phyloP scores from a whole-genome alignment of 2,329 filamentous ascomycete species.

The Fusarium austroafricanum region DNA sequence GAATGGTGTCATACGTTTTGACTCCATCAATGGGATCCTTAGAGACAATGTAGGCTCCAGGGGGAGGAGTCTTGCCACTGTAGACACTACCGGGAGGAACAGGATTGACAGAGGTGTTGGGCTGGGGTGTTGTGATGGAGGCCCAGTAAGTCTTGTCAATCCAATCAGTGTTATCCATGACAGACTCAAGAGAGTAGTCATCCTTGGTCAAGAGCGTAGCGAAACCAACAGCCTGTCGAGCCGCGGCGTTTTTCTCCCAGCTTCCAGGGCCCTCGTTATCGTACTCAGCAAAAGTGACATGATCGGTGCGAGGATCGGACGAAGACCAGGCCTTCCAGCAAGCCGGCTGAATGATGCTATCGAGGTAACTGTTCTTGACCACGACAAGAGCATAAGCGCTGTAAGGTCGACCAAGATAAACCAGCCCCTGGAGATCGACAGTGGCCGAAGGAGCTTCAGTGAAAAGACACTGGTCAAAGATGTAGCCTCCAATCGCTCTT shows the following conservation, averaged over 20 bases:
- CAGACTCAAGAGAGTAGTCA: slow-evolving; percentile 21
- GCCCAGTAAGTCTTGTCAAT: slow-evolving; percentile 42
- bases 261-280: slow-evolving; percentile 62
- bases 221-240: slow-evolving; percentile 32
- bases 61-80: slow-evolving; percentile 53
- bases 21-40: slow-evolving; percentile 34
- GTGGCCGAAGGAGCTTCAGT: slow-evolving; percentile 39
- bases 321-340: slow-evolving; percentile 62
- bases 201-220: slow-evolving; percentile 39
- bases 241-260: slow-evolving; percentile 41
- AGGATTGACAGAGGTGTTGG: slow-evolving; percentile 2
- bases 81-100: slow-evolving; percentile 46
- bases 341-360: slow-evolving; percentile 42
- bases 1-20: slow-evolving; percentile 18
- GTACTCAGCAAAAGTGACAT: slow-evolving; percentile 68
- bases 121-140: slow-evolving; percentile 38
- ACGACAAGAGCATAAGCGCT: slow-evolving; percentile 58
- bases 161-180: slow-evolving; percentile 44
- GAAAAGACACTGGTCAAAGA: slow-evolving; percentile 56
- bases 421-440: slow-evolving; percentile 48
- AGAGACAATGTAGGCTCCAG: slow-evolving; percentile 40
- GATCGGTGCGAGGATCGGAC: slow-evolving; percentile 68
- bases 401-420: slow-evolving; percentile 62
- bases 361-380: slow-evolving; percentile 61
- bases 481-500: slow-evolving; percentile 52